Percentiles rank a stretch among this genome's conserved stretches.
phyloP scores from a whole-genome alignment of 208 protist species.

The Leishmania aethiopica region DNA sequence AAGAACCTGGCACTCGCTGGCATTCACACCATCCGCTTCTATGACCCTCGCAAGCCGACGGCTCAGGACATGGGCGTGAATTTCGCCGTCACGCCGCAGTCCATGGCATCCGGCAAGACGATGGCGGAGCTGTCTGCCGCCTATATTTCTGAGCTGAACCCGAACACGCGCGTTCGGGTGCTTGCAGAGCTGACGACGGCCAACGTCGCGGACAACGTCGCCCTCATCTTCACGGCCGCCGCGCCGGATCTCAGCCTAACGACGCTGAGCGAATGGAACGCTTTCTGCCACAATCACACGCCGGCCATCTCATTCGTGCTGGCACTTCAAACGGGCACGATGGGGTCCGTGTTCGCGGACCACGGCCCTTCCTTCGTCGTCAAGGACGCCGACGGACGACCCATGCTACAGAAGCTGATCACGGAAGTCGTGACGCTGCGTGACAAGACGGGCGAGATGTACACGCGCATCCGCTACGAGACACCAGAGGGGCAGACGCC shows the following conservation, averaged over 20 bases:
- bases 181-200: slow-evolving; percentile 59
- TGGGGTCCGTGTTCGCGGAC: slow-evolving; percentile 86
- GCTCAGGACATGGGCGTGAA: slow-evolving; percentile 85
- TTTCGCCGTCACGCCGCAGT: slow-evolving; percentile 83
- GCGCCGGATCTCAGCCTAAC: slow-evolving; percentile 67
- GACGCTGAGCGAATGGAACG: slow-evolving; percentile 76
- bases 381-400: slow-evolving; percentile 82
- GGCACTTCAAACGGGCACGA: slow-evolving; percentile 62
- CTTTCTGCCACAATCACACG: slow-evolving; percentile 66
- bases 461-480: slow-evolving; percentile 79
- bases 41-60: slow-evolving; percentile 62
- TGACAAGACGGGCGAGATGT: slow-evolving; percentile 65
- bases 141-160: slow-evolving; percentile 90
- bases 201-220: slow-evolving; percentile 50
- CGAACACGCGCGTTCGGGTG: slow-evolving; percentile 77
- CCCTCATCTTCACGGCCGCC: slow-evolving; percentile 76
- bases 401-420: slow-evolving; percentile 82
- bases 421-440: slow-evolving; percentile 52
- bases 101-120: slow-evolving; percentile 48
- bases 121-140: slow-evolving; percentile 63
- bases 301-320: slow-evolving; percentile 83
- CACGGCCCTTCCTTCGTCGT: slow-evolving; percentile 75
- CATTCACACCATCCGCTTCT: slow-evolving; percentile 83
- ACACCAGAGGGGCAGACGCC: slow-evolving; percentile 87
- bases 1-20: slow-evolving; percentile 93